Evolutionary conservation across 225 moss, liverwort and hornwort genomes (phyloP).

Genomic region (Physcomitrium patens): DNA sequence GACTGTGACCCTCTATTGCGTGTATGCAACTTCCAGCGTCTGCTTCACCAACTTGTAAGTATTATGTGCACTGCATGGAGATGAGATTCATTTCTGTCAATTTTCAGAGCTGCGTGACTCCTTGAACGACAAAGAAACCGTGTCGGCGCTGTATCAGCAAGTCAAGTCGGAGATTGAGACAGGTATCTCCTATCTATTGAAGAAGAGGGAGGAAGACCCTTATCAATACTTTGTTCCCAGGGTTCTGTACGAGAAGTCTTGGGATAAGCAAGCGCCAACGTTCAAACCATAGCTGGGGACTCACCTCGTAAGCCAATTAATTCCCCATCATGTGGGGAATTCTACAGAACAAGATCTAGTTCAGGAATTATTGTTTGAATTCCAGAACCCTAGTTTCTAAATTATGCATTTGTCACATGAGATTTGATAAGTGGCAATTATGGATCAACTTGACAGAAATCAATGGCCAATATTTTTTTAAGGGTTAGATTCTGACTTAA

Average conservation of each 20-base stretch:
- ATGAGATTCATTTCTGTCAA: background rate
- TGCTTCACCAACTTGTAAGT: background rate
- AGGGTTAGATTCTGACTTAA: too few species aligned
- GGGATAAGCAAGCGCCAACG: conserved; percentile 71
- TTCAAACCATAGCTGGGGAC: conserved; percentile 47
- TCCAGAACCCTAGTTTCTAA: too few species aligned
- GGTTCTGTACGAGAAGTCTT: conserved; percentile 63
- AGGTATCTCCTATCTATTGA: conserved; percentile 66
- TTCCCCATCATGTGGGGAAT: too few species aligned
- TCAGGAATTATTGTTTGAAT: too few species aligned
- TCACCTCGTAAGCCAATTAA: background rate
- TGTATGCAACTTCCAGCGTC: background rate
- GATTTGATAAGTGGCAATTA: too few species aligned
- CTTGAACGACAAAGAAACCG: conserved; percentile 61
- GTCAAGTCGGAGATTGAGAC: conserved; percentile 69
- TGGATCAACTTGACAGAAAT: too few species aligned
- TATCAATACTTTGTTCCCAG: conserved; percentile 71
- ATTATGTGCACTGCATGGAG: background rate
- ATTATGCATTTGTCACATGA: too few species aligned
- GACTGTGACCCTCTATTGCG: background rate
- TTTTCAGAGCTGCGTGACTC: conserved; percentile 48
- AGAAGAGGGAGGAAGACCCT: conserved; percentile 61
- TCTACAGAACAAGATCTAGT: too few species aligned
- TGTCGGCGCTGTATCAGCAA: conserved; percentile 57
- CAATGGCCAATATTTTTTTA: too few species aligned